Percentiles rank a stretch among this genome's conserved stretches.
These are phyloP conservation scores for Nyctanthes arbortristis DNA, from an alignment of 257 asterid species.

Conservation along the genomic window DNA sequence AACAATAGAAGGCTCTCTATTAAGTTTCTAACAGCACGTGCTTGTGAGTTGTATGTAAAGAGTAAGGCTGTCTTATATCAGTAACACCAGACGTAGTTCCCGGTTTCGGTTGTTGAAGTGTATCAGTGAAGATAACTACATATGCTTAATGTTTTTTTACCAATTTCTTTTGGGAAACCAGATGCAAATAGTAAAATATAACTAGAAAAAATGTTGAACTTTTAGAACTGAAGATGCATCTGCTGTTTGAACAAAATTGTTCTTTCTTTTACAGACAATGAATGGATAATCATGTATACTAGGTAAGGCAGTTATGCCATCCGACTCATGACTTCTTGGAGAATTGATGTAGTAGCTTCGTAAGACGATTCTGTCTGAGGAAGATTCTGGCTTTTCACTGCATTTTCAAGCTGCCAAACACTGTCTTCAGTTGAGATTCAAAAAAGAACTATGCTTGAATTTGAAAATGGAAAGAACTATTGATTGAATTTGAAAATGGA, in stretches of 20 bases:
- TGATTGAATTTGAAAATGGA: no score
- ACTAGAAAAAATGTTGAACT: background rate
- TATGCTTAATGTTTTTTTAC: background rate
- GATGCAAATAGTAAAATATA: background rate
- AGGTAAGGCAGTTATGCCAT: conserved; percentile 48
- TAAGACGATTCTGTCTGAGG: conserved; percentile 48
- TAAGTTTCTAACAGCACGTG: conserved; percentile 52
- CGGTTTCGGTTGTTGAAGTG: conserved; percentile 25
- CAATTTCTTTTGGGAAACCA: background rate
- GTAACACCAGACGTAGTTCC: conserved; percentile 16
- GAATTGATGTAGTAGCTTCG: conserved; percentile 50
- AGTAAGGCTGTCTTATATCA: conserved; percentile 46
- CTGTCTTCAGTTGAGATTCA: background rate
- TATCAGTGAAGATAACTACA: conserved; percentile 20
- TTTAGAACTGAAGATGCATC: background rate
- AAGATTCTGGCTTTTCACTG: conserved; percentile 50
- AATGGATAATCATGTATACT: no score
- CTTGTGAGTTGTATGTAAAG: conserved; percentile 55
- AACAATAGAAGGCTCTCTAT: conserved; percentile 22
- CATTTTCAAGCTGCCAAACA: conserved; percentile 57
- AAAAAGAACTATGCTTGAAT: background rate
- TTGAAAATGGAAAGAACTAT: background rate
- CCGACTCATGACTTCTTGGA: conserved; percentile 66
- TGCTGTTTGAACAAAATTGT: background rate
- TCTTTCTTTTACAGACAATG: no score